Percentiles rank a stretch among this genome's conserved stretches.
Evolutionary conservation across 2,329 filamentous ascomycete species (phyloP).

Genomic region (Trichoderma koningiopsis): DNA sequence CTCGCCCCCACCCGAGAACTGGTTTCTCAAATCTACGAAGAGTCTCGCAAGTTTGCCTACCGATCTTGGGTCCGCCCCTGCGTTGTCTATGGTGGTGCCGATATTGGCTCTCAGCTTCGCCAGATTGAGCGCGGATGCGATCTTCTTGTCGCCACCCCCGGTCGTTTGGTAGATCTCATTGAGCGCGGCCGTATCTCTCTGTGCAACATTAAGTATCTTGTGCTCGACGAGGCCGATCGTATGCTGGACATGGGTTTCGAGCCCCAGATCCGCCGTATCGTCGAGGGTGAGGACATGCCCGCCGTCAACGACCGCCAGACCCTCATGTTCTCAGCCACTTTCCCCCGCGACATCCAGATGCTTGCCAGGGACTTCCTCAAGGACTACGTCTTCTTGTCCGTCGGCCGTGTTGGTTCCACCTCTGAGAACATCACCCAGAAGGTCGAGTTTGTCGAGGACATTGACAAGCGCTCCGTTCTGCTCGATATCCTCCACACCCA

Average conservation of each 20-base stretch:
- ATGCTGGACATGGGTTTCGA: constrained; percentile 99
- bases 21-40: constrained; percentile 97
- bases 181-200: constrained; percentile 98
- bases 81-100: constrained; percentile 98
- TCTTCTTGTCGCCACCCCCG: constrained; percentile 93
- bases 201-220: constrained; percentile 97
- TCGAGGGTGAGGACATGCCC: constrained; percentile 98
- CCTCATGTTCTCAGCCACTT: constrained; percentile 99
- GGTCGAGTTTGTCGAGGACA: constrained; percentile 95
- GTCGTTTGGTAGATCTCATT: constrained; percentile 95
- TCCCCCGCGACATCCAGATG: constrained; percentile 99
- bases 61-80: constrained; percentile 98
- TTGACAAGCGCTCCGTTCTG: constrained; percentile 96
- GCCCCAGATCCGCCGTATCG: constrained; percentile 97
- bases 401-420: constrained; percentile 96
- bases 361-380: constrained; percentile 97
- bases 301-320: constrained; percentile 81
- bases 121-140: constrained; percentile 98
- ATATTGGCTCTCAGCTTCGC: constrained; percentile 96
- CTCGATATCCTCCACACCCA: constrained; percentile 97
- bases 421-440: constrained; percentile 99
- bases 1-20: constrained; percentile 96
- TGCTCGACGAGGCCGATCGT: constrained; percentile 98
- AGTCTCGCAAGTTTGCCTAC: constrained; percentile 97
- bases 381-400: constrained; percentile 98